Evolutionary conservation across 2,329 filamentous ascomycete genomes (phyloP), one percentile per base, ranked within the genome.

Genomic region (Talaromyces sp.): DNA sequence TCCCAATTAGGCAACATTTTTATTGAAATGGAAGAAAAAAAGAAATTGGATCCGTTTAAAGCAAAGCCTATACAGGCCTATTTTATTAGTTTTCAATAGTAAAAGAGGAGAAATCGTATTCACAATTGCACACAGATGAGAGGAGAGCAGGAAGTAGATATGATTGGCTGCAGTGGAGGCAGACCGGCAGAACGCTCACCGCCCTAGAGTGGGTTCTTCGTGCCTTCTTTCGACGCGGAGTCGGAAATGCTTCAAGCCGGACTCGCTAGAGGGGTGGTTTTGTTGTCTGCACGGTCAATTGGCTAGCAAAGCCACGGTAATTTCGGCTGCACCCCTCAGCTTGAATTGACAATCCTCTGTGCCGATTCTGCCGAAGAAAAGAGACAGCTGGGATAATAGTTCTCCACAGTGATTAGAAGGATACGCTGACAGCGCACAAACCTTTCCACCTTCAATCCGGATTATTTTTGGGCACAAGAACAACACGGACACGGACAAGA

Each of bases 131-230:
- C 13, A 33, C 32, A 33, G 2, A 36, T 15, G 33, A 36, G 33
- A 36, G 33, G 33, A 36, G 15, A 36, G 3, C 17, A 9, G 36
- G 36, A 39, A 39, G 19, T 19, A 30, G 4, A 42, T 44, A 10
- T 58, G 59, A 61, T 61, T 61, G 59, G 59, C 28, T 39, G 39
- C 19, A 27, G 13, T 32, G 53, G 17, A 36, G 33, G 11, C 36
- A n/a, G n/a, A n/a, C 7, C 49, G 60, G 57, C 57, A 59, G 51
- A 59, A 58, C 33, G 3, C 19, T 59, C 39, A 62, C 56, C 60
- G 60, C 60, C 51, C 30, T 56, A 1, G 17, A 19, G 54, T 47
- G 15, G 25, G 27, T n/a, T 17, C 25, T 19, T 30, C 19, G 11
- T 15, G 33, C 13, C 33, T 36, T 36, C 33, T 27, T 25, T 8